These are phyloP conservation scores for Cocos nucifera DNA, from an alignment of 176 grass and related monocot species.

Conservation along the genomic window DNA sequence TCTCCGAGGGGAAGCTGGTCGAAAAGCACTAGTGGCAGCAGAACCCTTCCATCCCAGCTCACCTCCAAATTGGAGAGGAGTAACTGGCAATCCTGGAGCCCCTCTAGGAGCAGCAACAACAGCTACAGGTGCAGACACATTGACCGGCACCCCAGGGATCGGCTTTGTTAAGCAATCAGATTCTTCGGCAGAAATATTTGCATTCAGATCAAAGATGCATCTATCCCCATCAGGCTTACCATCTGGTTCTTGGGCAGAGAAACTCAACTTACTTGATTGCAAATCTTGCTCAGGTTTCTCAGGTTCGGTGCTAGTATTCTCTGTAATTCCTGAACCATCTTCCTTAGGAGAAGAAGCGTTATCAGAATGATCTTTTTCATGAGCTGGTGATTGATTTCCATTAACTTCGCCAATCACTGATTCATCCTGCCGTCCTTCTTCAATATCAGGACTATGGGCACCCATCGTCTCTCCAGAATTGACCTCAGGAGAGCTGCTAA, in stretches of 20 bases:
- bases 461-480: constrained; percentile 25
- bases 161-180: constrained; percentile 17
- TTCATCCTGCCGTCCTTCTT: constrained; percentile 21
- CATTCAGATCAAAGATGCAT: constrained; percentile 51
- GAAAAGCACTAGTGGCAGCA: constrained; percentile 72
- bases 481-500: constrained; percentile 55
- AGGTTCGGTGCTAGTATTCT: constrained; percentile 34
- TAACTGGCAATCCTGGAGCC: constrained; percentile 35
- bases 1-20: constrained; percentile 31
- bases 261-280: background rate
- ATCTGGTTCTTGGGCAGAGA: constrained; percentile 9
- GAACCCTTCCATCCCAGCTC: constrained; percentile 69
- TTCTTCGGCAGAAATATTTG: constrained; percentile 38
- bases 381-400: constrained; percentile 28
- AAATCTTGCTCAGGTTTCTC: constrained; percentile 24
- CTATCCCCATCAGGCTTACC: constrained; percentile 8
- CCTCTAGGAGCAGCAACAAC: constrained; percentile 50
- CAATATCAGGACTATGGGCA: constrained; percentile 30
- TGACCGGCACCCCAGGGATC: constrained; percentile 19
- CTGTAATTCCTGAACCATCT: constrained; percentile 37
- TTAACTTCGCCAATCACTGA: constrained; percentile 19
- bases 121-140: constrained; percentile 49
- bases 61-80: constrained; percentile 44
- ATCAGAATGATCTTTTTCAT: constrained; percentile 27
- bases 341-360: constrained; percentile 49